A percentile compares a stretch with the other conserved stretches of the same genome.
Evolutionary conservation across 257 asterid species (phyloP).

Genomic region (Avicennia marina): DNA sequence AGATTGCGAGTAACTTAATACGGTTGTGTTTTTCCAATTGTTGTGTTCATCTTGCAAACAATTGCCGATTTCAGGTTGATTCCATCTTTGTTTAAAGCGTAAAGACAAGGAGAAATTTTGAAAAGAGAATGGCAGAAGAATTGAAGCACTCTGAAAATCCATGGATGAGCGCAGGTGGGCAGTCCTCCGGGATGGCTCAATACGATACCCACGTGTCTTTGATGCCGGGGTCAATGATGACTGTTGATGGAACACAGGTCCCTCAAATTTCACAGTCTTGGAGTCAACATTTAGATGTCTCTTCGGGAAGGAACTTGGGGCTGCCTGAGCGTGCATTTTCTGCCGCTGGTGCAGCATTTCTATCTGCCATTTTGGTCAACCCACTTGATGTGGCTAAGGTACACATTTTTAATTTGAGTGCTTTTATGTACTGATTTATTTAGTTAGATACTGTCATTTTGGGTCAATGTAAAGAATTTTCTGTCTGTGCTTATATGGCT

Average conservation of each 20-base stretch:
- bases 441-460: not conserved
- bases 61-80: slow-evolving; percentile 27
- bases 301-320: slow-evolving; percentile 39
- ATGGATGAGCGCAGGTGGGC: slow-evolving; percentile 43
- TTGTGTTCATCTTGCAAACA: not conserved
- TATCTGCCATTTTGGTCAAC: slow-evolving; percentile 79
- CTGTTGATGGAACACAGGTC: slow-evolving; percentile 33
- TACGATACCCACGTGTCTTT: slow-evolving; percentile 32
- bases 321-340: slow-evolving; percentile 62
- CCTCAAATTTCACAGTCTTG: slow-evolving; percentile 25
- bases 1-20: not conserved
- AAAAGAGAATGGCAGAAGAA: slow-evolving; percentile 44
- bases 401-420: slow-evolving; percentile 2
- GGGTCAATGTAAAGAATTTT: too few species aligned
- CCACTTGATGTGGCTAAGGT: slow-evolving; percentile 97
- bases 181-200: slow-evolving; percentile 32
- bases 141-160: slow-evolving; percentile 33
- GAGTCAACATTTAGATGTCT: slow-evolving; percentile 10
- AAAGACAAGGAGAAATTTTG: not conserved
- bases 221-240: slow-evolving; percentile 45
- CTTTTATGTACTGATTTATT: not conserved
- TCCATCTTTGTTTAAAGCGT: slow-evolving; percentile 19
- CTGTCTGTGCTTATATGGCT: slow-evolving; percentile 8
- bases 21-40: not conserved
- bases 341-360: slow-evolving; percentile 92